Conservation (phyloP, 176 grass and related monocot species). For the Olyra latifolia region DNA sequence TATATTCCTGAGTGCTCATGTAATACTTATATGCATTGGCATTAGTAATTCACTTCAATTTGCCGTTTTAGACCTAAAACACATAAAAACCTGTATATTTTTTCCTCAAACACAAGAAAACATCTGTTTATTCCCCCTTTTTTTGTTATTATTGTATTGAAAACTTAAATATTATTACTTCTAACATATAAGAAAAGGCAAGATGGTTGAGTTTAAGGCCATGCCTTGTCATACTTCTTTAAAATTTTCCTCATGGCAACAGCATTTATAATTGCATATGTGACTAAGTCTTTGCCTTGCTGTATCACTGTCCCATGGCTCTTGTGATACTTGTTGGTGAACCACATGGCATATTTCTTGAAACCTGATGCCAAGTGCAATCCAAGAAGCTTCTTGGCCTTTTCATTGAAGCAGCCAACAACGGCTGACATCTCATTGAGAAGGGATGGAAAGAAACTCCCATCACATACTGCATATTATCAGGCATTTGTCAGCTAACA, state of each 20-base stretch:
- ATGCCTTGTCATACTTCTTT: conserved; percentile 95
- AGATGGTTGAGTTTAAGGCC: neutral
- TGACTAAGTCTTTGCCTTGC: conserved; percentile 84
- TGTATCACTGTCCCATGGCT: conserved; percentile 52
- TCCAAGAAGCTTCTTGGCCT: conserved; percentile 74
- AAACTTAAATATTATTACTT: neutral
- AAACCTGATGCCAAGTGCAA: conserved; percentile 80
- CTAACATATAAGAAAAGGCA: neutral
- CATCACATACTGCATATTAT: conserved; percentile 77
- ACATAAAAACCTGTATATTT: neutral
- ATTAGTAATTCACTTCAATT: neutral
- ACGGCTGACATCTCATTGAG: conserved; percentile 76
- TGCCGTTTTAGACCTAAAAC: neutral
- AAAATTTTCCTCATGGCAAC: conserved; percentile 92
- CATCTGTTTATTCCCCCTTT: neutral
- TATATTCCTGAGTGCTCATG: neutral
- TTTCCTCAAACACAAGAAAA: neutral
- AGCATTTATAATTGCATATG: conserved; percentile 88
- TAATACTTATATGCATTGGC: neutral
- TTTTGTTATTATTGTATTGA: neutral
- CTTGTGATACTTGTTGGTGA: conserved; percentile 39
- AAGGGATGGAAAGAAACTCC: conserved; percentile 85
- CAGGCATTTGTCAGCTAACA: conserved; percentile 17
- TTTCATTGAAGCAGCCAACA: conserved; percentile 82
- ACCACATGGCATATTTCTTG: conserved; percentile 61